These are phyloP conservation scores for Graphilbum fragrans DNA, from an alignment of 2,329 filamentous ascomycete species.

Conservation along the genomic window DNA sequence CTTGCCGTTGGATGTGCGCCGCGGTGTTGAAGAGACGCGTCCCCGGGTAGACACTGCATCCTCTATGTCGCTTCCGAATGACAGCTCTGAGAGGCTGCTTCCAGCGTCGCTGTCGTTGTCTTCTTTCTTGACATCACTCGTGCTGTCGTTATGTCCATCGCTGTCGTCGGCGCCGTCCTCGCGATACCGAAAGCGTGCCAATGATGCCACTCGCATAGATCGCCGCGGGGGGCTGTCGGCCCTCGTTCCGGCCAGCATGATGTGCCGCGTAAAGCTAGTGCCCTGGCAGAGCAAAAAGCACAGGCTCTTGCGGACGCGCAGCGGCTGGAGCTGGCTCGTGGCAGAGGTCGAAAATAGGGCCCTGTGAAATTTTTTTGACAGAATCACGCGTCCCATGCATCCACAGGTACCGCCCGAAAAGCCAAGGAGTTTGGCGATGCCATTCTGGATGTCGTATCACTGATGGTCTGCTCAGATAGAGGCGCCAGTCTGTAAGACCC, in stretches of 20 bases:
- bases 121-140: background rate
- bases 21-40: conserved; percentile 1
- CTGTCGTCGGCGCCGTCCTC: conserved; percentile 6
- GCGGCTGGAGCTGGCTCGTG: too few species aligned
- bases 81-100: conserved; percentile 10
- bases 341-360: too few species aligned
- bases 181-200: conserved; percentile 11
- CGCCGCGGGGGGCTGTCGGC: conserved; percentile 1
- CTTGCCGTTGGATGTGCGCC: conserved; percentile 17
- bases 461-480: too few species aligned
- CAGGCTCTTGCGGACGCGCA: background rate
- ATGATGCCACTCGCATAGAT: conserved; percentile 7
- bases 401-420: too few species aligned
- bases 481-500: too few species aligned
- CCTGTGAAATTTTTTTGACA: too few species aligned
- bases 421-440: too few species aligned
- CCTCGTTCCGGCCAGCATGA: background rate
- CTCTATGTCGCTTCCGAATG: conserved; percentile 19
- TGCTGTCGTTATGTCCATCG: background rate
- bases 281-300: background rate
- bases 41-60: conserved; percentile 15
- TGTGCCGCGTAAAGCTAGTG: background rate
- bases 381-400: too few species aligned
- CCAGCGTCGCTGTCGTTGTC: conserved; percentile 1
- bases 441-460: too few species aligned